phyloP scores from a whole-genome alignment of 2,329 filamentous ascomycete genomes.

The Fusarium brachygibbosum region DNA sequence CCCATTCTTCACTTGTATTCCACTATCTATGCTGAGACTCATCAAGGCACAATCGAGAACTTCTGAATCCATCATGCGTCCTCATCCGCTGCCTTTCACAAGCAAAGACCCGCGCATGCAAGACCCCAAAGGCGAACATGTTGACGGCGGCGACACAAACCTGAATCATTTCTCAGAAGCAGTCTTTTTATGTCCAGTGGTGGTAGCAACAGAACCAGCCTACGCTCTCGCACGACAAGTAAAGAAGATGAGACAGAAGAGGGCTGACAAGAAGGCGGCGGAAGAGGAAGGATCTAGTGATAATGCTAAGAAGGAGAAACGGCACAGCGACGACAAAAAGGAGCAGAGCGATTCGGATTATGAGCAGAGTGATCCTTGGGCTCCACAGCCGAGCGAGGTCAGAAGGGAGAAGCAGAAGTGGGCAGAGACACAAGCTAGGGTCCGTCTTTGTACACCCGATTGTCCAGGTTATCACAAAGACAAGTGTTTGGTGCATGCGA shows the following conservation, averaged over 20 bases:
- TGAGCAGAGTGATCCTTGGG: neutral
- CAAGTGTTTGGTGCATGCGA: neutral
- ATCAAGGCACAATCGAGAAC: neutral
- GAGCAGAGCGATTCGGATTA: too few species aligned
- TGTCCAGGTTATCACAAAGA: neutral
- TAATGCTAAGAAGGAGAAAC: neutral
- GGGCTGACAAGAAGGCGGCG: neutral
- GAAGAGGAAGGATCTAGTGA: neutral
- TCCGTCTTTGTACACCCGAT: neutral
- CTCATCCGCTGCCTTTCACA: slow-evolving; percentile 14
- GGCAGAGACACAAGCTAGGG: neutral
- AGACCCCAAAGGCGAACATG: slow-evolving; percentile 1
- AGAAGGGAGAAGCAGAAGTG: neutral
- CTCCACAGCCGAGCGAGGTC: too few species aligned
- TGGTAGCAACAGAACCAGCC: neutral
- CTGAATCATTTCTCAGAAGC: neutral
- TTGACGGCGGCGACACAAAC: neutral
- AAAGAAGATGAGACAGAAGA: neutral
- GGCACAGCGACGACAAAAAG: neutral
- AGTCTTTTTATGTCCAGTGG: neutral
- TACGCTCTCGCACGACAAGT: slow-evolving; percentile 8
- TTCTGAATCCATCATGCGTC: neutral
- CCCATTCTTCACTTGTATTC: too few species aligned
- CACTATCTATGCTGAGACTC: too few species aligned
- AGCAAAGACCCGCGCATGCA: slow-evolving; percentile 16